Percentiles rank a stretch among this genome's conserved stretches.
Evolutionary conservation across 352 stramenopile genomes (phyloP).

Genomic region (Phytophthora sp.): DNA sequence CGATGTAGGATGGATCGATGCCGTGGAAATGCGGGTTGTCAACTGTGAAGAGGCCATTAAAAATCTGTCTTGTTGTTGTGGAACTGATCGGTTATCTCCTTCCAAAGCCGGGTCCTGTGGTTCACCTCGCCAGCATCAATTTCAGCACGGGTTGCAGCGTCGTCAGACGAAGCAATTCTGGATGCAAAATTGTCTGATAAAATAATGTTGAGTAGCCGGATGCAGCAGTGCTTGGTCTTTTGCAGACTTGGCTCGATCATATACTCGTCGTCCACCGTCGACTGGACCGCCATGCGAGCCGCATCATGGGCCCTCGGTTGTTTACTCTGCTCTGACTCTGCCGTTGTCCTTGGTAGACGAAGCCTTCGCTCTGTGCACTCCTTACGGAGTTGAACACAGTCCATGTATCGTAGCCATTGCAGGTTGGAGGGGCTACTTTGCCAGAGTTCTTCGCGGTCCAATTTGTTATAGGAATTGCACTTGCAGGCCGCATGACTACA

Average conservation of each 20-base stretch:
- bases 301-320: neutral
- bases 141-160: neutral
- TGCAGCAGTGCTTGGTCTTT: slow-evolving; percentile 2
- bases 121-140: neutral
- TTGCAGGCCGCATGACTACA: too few relatives aligned
- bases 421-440: neutral
- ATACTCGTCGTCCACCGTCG: neutral
- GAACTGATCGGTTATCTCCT: neutral
- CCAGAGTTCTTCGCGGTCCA: neutral
- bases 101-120: neutral
- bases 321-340: neutral
- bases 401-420: neutral
- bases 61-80: neutral
- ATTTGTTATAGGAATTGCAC: too few relatives aligned
- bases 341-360: neutral
- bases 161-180: neutral
- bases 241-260: neutral
- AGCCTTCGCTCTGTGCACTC: neutral
- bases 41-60: neutral
- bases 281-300: neutral
- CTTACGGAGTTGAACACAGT: neutral
- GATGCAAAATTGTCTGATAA: neutral
- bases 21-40: neutral
- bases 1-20: neutral
- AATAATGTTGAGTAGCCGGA: neutral